Evolutionary conservation across 495 filamentous ascomycete genomes (phyloP), one percentile per base, ranked within the genome.

Genomic region (Neurospora sp.): DNA sequence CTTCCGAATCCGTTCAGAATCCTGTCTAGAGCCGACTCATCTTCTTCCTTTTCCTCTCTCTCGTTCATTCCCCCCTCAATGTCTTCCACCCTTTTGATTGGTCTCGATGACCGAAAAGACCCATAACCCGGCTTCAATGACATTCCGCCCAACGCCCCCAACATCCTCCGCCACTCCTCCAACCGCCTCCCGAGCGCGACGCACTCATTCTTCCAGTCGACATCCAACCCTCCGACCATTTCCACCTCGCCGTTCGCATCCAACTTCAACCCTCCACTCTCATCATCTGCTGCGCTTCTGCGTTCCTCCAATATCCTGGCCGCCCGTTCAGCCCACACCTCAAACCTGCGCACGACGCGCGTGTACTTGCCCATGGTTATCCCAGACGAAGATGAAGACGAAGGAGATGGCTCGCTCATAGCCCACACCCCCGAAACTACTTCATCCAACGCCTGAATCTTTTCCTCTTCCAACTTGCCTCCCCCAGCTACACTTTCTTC

Each of bases 381-480:
- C 31, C 53, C 53, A 16, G 53, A 65, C 4, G 53, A 65, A 65
- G 7, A 44, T 4, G 39, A 53, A 11, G 46, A 53, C 10, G n/a
- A 20, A 12, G 46, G 22, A 53, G 6, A 65, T 0, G 80, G 73
- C 65, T 87, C 86, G 53, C 84, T 80, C 71, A 87, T 73, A 46
- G 77, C 78, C 84, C 88, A 88, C 20, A 87, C 76, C 59, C 85
- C 85, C 9, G 78, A 81, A 4, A 89, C 73, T 22, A 87, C 81
- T 27, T 79, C 80, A 70, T 87, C 87, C n/a, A 90, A 77, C 18
- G 81, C 70, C 70, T 84, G 86, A 14, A 89, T 78, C 72, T 83
- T 85, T 73, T 84, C 83, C 16, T 86, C 53, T 0, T 65, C 53
- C 53, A 65, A 18, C 8, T 8, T 65, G 14, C 22, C n/a, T 10